Conservation (phyloP, 78 protist genomes). For the Trichosphaerium sp. region DNA sequence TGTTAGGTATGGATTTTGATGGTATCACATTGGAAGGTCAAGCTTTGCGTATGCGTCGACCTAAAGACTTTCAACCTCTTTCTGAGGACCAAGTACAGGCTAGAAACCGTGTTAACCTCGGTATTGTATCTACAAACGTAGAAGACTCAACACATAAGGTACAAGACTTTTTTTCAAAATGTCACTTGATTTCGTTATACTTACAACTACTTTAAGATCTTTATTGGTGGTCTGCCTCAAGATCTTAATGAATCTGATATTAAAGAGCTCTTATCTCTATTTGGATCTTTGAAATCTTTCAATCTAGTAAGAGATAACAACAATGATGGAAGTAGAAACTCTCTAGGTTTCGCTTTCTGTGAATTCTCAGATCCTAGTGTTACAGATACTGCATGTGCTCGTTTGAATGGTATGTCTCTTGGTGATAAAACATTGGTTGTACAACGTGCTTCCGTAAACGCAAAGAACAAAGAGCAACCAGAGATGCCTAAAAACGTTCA, state of each 20-base stretch:
- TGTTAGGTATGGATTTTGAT: conserved; percentile 44
- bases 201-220: no score
- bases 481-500: not conserved
- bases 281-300: conserved; percentile 37
- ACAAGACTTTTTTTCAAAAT: no score
- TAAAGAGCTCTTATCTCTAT: conserved; percentile 7
- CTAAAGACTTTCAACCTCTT: conserved; percentile 37
- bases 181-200: no score
- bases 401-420: conserved; percentile 10
- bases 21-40: conserved; percentile 17
- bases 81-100: not conserved
- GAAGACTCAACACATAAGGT: conserved; percentile 36
- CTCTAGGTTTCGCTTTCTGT: conserved; percentile 50
- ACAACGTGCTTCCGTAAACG: conserved; percentile 31
- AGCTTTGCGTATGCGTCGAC: conserved; percentile 46
- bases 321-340: conserved; percentile 15
- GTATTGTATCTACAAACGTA: conserved; percentile 43
- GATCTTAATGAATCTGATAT: conserved; percentile 20
- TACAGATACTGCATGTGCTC: conserved; percentile 19
- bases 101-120: not conserved
- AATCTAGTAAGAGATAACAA: conserved; percentile 31
- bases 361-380: conserved; percentile 17
- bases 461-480: conserved; percentile 6
- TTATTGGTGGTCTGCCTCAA: conserved; percentile 42
- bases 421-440: conserved; percentile 27